Evolutionary conservation across 176 grass and related monocot species (phyloP), one percentile per base, ranked within the genome.

Genomic region (Microstegium vimineum): DNA sequence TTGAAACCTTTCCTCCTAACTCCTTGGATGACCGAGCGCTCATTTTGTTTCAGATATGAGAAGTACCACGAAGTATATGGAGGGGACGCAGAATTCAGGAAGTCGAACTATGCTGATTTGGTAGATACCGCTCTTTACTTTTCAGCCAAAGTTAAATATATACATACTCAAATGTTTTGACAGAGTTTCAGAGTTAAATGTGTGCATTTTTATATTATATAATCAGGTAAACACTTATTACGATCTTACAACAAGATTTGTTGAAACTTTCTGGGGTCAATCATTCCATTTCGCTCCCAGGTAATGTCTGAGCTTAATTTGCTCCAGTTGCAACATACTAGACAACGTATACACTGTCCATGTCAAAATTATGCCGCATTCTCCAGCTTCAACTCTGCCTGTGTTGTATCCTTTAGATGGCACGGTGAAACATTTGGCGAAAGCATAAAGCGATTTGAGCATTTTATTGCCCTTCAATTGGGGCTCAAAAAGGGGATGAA

Each of bases 381-480:
- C 3, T 2, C 11, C 38, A 13, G 3, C 18, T 6, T 23, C 8
- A 38, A 41, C 18, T 14, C 4, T 23, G 1, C 10, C 35, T 37
- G 35, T 37, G 16, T 3, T n/a, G n/a, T n/a, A n/a, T n/a, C n/a
- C n/a, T n/a, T n/a, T n/a, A n/a, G n/a, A n/a, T n/a, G n/a, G n/a
- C n/a, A n/a, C n/a, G n/a, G n/a, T n/a, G n/a, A n/a, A n/a, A n/a
- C n/a, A n/a, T n/a, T n/a, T n/a, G n/a, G n/a, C n/a, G n/a, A n/a
- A n/a, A n/a, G n/a, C 86, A 92, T 92, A 18, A 92, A 92, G 75
- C 56, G 90, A 3, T 76, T 87, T 32, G 87, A 92, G 8, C 90
- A 92, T 45, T 92, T 92, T 63, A 76, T 92, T 86, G 90, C 87
- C 6, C 76, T 92, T 54, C 90, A 92, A 33, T 36, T 92, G 13